Evolutionary conservation across 2,329 filamentous ascomycete genomes (phyloP).

Genomic region (Saccharata proteae): DNA sequence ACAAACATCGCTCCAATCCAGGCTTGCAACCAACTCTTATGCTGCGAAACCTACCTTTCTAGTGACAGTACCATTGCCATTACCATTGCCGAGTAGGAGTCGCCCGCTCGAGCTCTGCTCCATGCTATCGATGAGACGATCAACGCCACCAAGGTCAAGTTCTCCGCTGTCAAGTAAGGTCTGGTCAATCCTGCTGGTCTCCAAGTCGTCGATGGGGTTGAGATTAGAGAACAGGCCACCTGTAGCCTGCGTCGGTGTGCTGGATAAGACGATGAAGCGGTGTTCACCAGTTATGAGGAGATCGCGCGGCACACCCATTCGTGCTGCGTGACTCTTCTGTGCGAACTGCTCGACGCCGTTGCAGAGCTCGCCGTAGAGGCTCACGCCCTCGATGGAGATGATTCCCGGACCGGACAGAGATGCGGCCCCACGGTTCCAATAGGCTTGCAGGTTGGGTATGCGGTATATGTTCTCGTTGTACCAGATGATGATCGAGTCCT

Average conservation of each 20-base stretch:
- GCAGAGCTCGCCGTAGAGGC: constrained; percentile 30
- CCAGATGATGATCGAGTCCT: constrained; percentile 36
- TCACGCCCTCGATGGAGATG: constrained; percentile 28
- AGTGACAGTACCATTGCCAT: too few relatives aligned
- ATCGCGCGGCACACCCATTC: constrained; percentile 33
- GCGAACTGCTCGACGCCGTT: constrained; percentile 32
- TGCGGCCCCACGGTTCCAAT: constrained; percentile 30
- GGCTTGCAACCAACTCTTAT: too few relatives aligned
- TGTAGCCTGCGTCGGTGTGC: constrained; percentile 18
- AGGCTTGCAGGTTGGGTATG: constrained; percentile 32
- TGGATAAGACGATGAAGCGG: constrained; percentile 31
- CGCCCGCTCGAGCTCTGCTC: constrained; percentile 3
- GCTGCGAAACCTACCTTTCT: too few relatives aligned
- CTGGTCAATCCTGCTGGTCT: constrained; percentile 25
- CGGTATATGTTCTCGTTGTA: constrained; percentile 32
- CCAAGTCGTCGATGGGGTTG: too few relatives aligned
- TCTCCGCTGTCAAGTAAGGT: constrained; percentile 31
- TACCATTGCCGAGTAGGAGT: too few relatives aligned
- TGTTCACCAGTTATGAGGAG: constrained; percentile 32
- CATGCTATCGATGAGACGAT: constrained; percentile 30
- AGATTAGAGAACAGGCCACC: constrained; percentile 19
- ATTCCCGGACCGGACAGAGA: constrained; percentile 30
- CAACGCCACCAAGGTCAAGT: constrained; percentile 36
- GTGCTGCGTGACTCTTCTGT: constrained; percentile 24
- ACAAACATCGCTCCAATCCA: too few relatives aligned